A percentile compares a stretch with the other conserved stretches of the same genome.
phyloP scores from a whole-genome alignment of 1,284 basidiomycete genomes.

The Taiwanofungus camphoratus region DNA sequence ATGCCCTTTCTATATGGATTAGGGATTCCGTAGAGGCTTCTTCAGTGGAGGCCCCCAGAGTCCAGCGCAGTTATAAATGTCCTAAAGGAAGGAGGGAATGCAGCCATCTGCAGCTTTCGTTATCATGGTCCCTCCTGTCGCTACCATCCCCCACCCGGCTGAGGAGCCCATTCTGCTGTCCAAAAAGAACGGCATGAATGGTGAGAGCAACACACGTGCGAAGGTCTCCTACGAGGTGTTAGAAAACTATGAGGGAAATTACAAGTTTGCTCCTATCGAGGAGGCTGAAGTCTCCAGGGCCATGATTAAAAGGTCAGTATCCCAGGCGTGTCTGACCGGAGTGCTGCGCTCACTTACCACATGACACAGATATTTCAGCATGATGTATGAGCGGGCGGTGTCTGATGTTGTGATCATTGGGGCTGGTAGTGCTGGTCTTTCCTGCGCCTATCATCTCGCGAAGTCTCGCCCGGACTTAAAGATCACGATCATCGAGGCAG shows the following conservation, averaged over 20 bases:
- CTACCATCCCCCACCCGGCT: slow-evolving; percentile 21
- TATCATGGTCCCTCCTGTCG: slow-evolving; percentile 30
- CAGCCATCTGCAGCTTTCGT: background rate
- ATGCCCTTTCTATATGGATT: too few relatives aligned
- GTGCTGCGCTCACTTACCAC: background rate
- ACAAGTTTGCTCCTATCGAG: slow-evolving; percentile 68
- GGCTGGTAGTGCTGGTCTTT: slow-evolving; percentile 75
- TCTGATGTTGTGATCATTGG: slow-evolving; percentile 81
- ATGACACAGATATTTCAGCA: slow-evolving; percentile 54
- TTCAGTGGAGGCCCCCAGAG: too few relatives aligned
- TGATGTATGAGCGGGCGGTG: slow-evolving; percentile 68
- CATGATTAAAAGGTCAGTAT: slow-evolving; percentile 65
- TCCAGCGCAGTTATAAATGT: slow-evolving; percentile 1
- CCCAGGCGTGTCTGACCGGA: background rate
- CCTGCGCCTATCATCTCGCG: slow-evolving; percentile 73
- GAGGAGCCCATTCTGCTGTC: slow-evolving; percentile 20
- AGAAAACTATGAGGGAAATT: slow-evolving; percentile 56
- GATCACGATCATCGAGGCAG: slow-evolving; percentile 79
- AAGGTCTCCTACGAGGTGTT: slow-evolving; percentile 28
- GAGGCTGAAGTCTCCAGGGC: slow-evolving; percentile 75
- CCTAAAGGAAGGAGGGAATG: background rate
- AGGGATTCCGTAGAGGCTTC: too few relatives aligned
- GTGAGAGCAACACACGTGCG: too few relatives aligned
- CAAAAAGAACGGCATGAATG: slow-evolving; percentile 22
- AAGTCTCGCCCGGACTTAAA: slow-evolving; percentile 69